phyloP scores from a whole-genome alignment of 108 stramenopile species.

The Chaetoceros tenuissimus region DNA sequence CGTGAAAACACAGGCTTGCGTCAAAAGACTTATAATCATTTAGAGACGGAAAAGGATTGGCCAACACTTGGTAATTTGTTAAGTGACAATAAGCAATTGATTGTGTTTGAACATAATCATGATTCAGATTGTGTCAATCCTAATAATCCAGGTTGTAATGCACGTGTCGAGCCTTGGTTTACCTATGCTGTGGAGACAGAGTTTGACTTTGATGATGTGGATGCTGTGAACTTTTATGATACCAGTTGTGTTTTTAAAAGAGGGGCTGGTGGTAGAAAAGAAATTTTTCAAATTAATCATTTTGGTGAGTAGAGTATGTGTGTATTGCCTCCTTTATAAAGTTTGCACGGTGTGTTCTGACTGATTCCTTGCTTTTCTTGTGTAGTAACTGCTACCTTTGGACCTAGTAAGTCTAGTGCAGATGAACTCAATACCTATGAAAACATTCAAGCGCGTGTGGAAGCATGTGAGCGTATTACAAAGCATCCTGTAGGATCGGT shows the following conservation, averaged over 20 bases:
- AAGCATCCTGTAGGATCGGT: slow-evolving; percentile 24
- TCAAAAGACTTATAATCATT: slow-evolving; percentile 7
- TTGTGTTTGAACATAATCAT: background rate
- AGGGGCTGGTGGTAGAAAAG: slow-evolving; percentile 12
- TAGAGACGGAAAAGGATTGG: slow-evolving; percentile 17
- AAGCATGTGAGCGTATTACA: slow-evolving; percentile 22
- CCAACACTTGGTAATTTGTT: slow-evolving; percentile 51
- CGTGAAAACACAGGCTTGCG: background rate
- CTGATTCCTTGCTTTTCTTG: too few relatives aligned
- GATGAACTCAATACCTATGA: slow-evolving; percentile 25
- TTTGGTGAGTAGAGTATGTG: too few relatives aligned
- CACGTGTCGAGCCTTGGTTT: slow-evolving; percentile 32
- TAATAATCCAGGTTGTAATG: background rate
- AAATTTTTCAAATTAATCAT: slow-evolving; percentile 48
- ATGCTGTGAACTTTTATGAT: slow-evolving; percentile 26
- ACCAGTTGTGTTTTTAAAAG: slow-evolving; percentile 37
- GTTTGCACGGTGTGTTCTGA: too few relatives aligned
- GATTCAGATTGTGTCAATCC: background rate
- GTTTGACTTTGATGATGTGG: slow-evolving; percentile 30
- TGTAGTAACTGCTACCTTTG: slow-evolving; percentile 19
- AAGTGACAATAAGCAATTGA: slow-evolving; percentile 17
- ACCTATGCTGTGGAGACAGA: slow-evolving; percentile 53
- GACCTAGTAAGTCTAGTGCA: slow-evolving; percentile 18
- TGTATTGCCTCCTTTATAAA: too few relatives aligned
- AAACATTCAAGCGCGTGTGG: slow-evolving; percentile 18